Evolutionary conservation across 129 eudicot species (phyloP).

Genomic region (Calendula officinalis): DNA sequence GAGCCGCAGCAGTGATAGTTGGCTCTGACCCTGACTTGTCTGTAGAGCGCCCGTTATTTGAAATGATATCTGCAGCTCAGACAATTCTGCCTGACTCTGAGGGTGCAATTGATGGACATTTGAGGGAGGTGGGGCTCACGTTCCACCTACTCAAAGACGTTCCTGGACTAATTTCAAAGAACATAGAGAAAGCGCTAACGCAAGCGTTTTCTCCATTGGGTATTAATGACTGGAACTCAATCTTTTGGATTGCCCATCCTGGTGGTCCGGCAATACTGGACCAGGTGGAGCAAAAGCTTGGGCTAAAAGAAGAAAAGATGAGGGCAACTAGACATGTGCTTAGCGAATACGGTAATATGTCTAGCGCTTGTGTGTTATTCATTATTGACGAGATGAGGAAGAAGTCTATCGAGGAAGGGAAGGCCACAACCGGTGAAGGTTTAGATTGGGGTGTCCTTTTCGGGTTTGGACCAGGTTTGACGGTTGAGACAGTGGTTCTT

Average conservation of each 20-base stretch:
- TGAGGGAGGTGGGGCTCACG: conserved; percentile 14
- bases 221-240: conserved; percentile 10
- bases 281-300: conserved; percentile 14
- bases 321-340: conserved; percentile 17
- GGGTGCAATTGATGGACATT: conserved; percentile 13
- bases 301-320: conserved; percentile 19
- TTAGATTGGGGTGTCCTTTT: conserved; percentile 23
- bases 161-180: conserved; percentile 10
- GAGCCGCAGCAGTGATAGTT: not conserved
- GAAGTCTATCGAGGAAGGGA: conserved; percentile 15
- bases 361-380: conserved; percentile 25
- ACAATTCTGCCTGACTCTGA: conserved; percentile 22
- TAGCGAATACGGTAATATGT: not conserved
- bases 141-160: conserved; percentile 13
- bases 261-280: conserved; percentile 26
- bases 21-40: conserved; percentile 18
- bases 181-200: conserved; percentile 15
- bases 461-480: conserved; percentile 23
- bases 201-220: conserved; percentile 18
- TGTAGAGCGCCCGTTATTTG: conserved; percentile 14
- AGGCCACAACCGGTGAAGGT: conserved; percentile 22
- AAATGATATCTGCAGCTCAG: conserved; percentile 16
- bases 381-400: conserved; percentile 24
- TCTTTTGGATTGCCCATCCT: conserved; percentile 23
- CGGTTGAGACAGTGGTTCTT: conserved; percentile 29